Percentiles rank a stretch among this genome's conserved stretches.
Conservation (phyloP, 2,329 filamentous ascomycete species). For the Pseudofabraea citricarpa region DNA sequence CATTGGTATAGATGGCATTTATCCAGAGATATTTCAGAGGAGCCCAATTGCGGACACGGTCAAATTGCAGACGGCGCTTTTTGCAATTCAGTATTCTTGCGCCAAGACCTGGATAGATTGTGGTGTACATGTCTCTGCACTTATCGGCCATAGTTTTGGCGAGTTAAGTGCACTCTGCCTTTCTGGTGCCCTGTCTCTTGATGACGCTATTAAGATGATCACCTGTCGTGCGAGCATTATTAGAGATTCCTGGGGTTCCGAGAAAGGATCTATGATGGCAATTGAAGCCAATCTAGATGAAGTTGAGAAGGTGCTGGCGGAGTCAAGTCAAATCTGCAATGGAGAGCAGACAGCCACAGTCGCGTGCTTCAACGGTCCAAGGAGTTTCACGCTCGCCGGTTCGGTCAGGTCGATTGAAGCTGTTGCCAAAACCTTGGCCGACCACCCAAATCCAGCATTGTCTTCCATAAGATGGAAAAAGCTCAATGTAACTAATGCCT, state of each 20-base stretch:
- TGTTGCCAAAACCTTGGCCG: conserved; percentile 7
- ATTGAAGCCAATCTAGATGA: conserved; percentile 26
- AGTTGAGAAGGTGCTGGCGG: background rate
- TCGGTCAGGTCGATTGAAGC: conserved; percentile 18
- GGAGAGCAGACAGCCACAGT: conserved; percentile 12
- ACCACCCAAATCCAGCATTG: conserved; percentile 5
- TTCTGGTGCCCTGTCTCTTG: conserved; percentile 24
- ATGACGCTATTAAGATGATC: conserved; percentile 27
- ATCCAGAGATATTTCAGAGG: conserved; percentile 10
- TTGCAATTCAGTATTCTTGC: conserved; percentile 15
- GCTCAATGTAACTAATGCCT: conserved; percentile 23
- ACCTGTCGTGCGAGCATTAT: conserved; percentile 28
- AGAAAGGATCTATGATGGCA: conserved; percentile 33
- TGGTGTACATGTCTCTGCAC: conserved; percentile 23
- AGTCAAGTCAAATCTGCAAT: background rate
- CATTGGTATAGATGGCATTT: conserved; percentile 6
- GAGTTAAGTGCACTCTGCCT: conserved; percentile 31
- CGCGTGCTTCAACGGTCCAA: conserved; percentile 28
- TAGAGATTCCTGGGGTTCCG: conserved; percentile 25
- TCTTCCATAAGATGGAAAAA: conserved; percentile 8
- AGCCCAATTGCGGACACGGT: conserved; percentile 6
- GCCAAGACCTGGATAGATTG: conserved; percentile 31
- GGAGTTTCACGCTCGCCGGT: conserved; percentile 27
- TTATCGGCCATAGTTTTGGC: conserved; percentile 35
- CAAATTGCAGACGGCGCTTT: conserved; percentile 9